These are phyloP conservation scores for Pyrus communis DNA, from an alignment of 306 rosid genomes.

Conservation along the genomic window DNA sequence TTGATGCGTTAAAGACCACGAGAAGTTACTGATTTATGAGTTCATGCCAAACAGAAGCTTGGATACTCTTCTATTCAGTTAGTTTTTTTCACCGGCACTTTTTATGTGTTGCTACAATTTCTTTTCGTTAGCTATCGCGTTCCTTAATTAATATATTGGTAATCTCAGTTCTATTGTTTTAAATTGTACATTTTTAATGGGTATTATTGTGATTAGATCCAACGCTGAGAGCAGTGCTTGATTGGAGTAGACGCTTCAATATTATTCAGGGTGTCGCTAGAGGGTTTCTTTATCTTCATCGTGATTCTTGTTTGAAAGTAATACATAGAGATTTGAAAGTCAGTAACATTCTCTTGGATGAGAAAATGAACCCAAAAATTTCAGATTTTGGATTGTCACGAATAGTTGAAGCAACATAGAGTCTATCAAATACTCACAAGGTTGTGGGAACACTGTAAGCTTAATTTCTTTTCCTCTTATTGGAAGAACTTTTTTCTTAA, in stretches of 20 bases:
- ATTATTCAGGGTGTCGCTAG: conserved; percentile 19
- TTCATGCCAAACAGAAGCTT: conserved; percentile 38
- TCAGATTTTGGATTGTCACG: conserved; percentile 33
- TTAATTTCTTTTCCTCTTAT: too few species aligned
- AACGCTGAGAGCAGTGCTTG: background rate
- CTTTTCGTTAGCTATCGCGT: too few species aligned
- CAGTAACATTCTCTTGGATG: conserved; percentile 18
- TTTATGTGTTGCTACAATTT: background rate
- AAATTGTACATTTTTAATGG: too few species aligned
- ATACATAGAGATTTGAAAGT: conserved; percentile 22
- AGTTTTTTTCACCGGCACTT: background rate
- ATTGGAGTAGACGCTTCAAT: conserved; percentile 1
- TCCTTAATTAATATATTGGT: too few species aligned
- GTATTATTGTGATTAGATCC: too few species aligned
- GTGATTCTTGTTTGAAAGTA: background rate
- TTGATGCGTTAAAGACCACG: conserved; percentile 17
- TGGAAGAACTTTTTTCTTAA: too few species aligned
- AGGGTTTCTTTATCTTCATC: conserved; percentile 11
- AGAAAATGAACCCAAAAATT: conserved; percentile 27
- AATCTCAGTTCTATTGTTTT: too few species aligned
- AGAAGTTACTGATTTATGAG: conserved; percentile 32
- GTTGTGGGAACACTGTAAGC: too few species aligned
- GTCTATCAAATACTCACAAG: too few species aligned
- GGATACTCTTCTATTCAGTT: conserved; percentile 27
- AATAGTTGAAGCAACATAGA: background rate